Evolutionary conservation across 495 filamentous ascomycete species (phyloP).

Genomic region (Penicillium roqueforti): DNA sequence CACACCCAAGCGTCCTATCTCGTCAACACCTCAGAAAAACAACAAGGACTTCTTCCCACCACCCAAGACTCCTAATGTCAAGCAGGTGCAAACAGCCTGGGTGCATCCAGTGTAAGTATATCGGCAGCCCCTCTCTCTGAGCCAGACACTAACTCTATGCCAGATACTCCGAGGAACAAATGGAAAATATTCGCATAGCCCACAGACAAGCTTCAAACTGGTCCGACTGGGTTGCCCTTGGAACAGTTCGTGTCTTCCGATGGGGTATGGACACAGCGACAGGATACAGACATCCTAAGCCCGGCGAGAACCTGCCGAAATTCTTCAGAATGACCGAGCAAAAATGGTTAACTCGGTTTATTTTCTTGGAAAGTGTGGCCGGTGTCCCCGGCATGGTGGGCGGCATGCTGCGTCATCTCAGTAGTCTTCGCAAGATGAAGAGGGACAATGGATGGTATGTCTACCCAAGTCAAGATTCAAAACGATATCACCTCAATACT

Average conservation of each 20-base stretch:
- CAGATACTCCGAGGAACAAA: slow-evolving; percentile 62
- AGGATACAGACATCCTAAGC: slow-evolving; percentile 63
- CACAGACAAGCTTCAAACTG: slow-evolving; percentile 64
- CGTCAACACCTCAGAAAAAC: slow-evolving; percentile 32
- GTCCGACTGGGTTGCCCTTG: slow-evolving; percentile 65
- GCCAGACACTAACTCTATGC: slow-evolving; percentile 5
- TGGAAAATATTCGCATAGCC: slow-evolving; percentile 57
- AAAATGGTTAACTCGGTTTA: slow-evolving; percentile 77
- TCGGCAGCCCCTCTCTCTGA: not conserved
- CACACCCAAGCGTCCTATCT: slow-evolving; percentile 33
- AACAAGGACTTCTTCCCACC: slow-evolving; percentile 42
- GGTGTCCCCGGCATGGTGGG: slow-evolving; percentile 97
- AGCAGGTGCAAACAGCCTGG: slow-evolving; percentile 38
- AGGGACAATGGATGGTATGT: slow-evolving; percentile 87
- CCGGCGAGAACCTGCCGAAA: slow-evolving; percentile 38
- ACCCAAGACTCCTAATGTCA: slow-evolving; percentile 32
- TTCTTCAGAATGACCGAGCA: slow-evolving; percentile 63
- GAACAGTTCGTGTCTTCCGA: slow-evolving; percentile 57
- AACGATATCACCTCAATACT: not conserved
- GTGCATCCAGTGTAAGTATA: slow-evolving; percentile 40
- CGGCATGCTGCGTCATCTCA: slow-evolving; percentile 85
- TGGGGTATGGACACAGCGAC: slow-evolving; percentile 65
- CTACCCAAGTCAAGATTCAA: not conserved
- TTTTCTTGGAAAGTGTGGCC: slow-evolving; percentile 93
- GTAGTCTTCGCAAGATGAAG: slow-evolving; percentile 76